Evolutionary conservation across 2,329 filamentous ascomycete species (phyloP).

Genomic region (Didymella arachidicola): DNA sequence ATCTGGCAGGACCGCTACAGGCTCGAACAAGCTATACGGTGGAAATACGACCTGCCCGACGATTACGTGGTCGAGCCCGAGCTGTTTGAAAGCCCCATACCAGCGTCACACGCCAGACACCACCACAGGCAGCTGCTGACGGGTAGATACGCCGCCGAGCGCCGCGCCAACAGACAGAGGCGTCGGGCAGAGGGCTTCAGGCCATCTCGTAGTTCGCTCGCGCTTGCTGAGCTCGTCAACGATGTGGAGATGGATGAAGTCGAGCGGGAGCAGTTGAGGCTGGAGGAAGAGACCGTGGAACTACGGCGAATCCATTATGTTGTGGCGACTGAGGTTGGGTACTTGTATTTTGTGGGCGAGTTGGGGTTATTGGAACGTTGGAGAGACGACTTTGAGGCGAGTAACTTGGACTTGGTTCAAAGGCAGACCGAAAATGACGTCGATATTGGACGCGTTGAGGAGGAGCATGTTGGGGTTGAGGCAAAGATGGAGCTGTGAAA

Average conservation of each 20-base stretch:
- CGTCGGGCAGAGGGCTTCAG: constrained; percentile 27
- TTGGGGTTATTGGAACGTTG: constrained; percentile 22
- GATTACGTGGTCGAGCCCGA: constrained; percentile 24
- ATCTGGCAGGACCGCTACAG: constrained; percentile 25
- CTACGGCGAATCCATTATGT: constrained; percentile 22
- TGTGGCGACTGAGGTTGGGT: constrained; percentile 35
- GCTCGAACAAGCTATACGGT: constrained; percentile 32
- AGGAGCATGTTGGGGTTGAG: background rate
- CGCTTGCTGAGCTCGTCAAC: constrained; percentile 27
- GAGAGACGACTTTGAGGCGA: constrained; percentile 28
- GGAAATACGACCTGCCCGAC: constrained; percentile 29
- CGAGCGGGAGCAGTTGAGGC: constrained; percentile 17
- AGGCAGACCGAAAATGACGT: constrained; percentile 8
- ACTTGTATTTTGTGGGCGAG: constrained; percentile 37
- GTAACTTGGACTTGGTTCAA: constrained; percentile 28
- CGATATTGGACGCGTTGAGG: background rate
- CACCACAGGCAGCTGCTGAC: constrained; percentile 5
- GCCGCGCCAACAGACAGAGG: constrained; percentile 9
- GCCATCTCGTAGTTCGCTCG: constrained; percentile 34
- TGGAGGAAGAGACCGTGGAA: constrained; percentile 24
- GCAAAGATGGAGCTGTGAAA: background rate
- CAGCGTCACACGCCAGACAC: constrained; percentile 13
- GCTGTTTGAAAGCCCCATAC: constrained; percentile 34
- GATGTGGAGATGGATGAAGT: constrained; percentile 25
- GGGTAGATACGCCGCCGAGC: constrained; percentile 1